These are phyloP conservation scores for Cardiospermum halicacabum DNA, from an alignment of 345 rosid genomes.

Conservation along the genomic window DNA sequence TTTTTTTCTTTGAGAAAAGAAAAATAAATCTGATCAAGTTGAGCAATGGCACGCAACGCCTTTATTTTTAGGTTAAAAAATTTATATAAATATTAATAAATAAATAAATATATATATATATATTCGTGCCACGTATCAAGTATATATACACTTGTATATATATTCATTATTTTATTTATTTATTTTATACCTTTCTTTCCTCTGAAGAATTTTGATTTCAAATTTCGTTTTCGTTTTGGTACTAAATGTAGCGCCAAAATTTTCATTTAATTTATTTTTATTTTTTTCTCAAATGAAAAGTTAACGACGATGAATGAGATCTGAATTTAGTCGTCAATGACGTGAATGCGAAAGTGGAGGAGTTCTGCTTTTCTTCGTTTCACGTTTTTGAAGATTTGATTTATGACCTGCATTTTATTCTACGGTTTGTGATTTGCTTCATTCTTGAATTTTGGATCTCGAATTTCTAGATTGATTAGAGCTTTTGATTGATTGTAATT, in stretches of 20 bases:
- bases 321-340: slow-evolving; percentile 43
- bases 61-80: too few species aligned
- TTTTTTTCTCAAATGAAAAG: slow-evolving; percentile 22
- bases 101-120: neutral
- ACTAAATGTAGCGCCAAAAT: neutral
- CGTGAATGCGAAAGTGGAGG: slow-evolving; percentile 56
- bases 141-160: neutral
- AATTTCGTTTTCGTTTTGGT: neutral
- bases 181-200: too few species aligned
- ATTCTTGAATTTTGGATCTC: too few species aligned
- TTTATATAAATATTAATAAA: neutral
- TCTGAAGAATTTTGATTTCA: too few species aligned
- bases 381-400: neutral
- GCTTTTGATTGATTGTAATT: too few species aligned
- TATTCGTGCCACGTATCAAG: neutral
- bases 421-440: neutral
- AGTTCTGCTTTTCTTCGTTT: slow-evolving; percentile 33
- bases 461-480: too few species aligned
- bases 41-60: neutral
- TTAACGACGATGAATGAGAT: slow-evolving; percentile 31
- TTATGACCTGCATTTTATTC: neutral
- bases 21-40: too few species aligned
- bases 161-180: neutral
- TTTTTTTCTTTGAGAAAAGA: neutral
- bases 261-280: too few species aligned